Percentiles rank a stretch among this genome's conserved stretches.
These are phyloP conservation scores for Cytospora paraplurivora DNA, from an alignment of 2,329 filamentous ascomycete genomes.

Conservation along the genomic window DNA sequence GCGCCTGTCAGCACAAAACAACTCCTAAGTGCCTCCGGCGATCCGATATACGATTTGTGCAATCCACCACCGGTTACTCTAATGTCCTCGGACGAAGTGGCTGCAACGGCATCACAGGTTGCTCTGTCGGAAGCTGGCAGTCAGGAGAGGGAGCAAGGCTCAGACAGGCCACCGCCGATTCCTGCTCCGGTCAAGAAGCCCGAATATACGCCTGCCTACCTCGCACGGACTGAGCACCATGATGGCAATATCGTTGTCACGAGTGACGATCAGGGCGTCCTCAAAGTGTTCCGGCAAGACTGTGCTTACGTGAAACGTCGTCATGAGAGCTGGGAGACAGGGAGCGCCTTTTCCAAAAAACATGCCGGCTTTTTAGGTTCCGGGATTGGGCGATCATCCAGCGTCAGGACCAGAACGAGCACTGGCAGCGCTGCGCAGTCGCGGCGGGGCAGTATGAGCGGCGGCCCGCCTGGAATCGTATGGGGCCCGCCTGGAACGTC, in stretches of 20 bases:
- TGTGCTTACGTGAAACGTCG: slow-evolving; percentile 81
- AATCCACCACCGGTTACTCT: slow-evolving; percentile 90
- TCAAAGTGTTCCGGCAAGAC: slow-evolving; percentile 95
- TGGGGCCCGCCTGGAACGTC: slow-evolving; percentile 34
- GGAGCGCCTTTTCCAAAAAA: slow-evolving; percentile 73
- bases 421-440: slow-evolving; percentile 52
- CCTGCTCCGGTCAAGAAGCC: slow-evolving; percentile 45
- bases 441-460: slow-evolving; percentile 55
- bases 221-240: slow-evolving; percentile 72
- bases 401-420: slow-evolving; percentile 57
- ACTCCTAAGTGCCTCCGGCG: slow-evolving; percentile 76
- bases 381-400: slow-evolving; percentile 59
- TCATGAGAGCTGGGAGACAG: slow-evolving; percentile 75
- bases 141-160: slow-evolving; percentile 13
- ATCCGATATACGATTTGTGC: slow-evolving; percentile 94
- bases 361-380: slow-evolving; percentile 57
- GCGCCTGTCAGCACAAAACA: slow-evolving; percentile 79
- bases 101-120: slow-evolving; percentile 39
- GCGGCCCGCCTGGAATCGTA: slow-evolving; percentile 36
- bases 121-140: slow-evolving; percentile 30
- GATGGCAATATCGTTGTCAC: slow-evolving; percentile 92
- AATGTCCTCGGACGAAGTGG: slow-evolving; percentile 68
- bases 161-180: slow-evolving; percentile 28
- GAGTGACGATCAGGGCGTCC: slow-evolving; percentile 81
- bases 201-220: slow-evolving; percentile 74